A percentile compares a stretch with the other conserved stretches of the same genome.
phyloP scores from a whole-genome alignment of 805 yeast genomes.

The Suhomyces emberorum region DNA sequence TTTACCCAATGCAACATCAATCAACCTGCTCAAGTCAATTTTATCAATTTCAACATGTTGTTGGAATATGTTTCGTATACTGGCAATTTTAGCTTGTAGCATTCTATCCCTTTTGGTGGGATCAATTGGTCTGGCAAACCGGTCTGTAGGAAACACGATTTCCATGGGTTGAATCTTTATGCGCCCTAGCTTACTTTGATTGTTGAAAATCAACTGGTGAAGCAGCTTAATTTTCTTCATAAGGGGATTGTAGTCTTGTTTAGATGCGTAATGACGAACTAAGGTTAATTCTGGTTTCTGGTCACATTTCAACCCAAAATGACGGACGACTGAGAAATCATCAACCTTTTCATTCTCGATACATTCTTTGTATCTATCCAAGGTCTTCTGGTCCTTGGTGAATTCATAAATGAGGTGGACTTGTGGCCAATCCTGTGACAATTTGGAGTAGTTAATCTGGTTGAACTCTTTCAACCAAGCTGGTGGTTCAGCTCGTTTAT shows the following conservation, averaged over 20 bases:
- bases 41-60: constrained; percentile 20
- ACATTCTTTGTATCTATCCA: constrained; percentile 14
- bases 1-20: constrained; percentile 11
- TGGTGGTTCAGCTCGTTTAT: constrained; percentile 17
- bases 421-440: constrained; percentile 32
- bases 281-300: not conserved
- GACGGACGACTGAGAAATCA: constrained; percentile 12
- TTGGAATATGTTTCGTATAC: constrained; percentile 19
- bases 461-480: constrained; percentile 21
- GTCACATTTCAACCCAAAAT: constrained; percentile 8
- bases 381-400: constrained; percentile 10
- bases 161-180: constrained; percentile 29
- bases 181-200: constrained; percentile 19
- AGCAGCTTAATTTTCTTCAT: constrained; percentile 13
- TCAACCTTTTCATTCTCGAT: constrained; percentile 12
- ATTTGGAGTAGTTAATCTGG: constrained; percentile 16
- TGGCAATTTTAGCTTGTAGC: constrained; percentile 21
- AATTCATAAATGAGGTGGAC: constrained; percentile 30
- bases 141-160: constrained; percentile 27
- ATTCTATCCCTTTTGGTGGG: constrained; percentile 23
- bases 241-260: constrained; percentile 2
- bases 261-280: not conserved
- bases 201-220: constrained; percentile 18
- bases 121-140: constrained; percentile 31
- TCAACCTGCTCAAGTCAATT: constrained; percentile 15